Conservation (phyloP, 495 filamentous ascomycete genomes). For the Trichodelitschia bisporula region DNA sequence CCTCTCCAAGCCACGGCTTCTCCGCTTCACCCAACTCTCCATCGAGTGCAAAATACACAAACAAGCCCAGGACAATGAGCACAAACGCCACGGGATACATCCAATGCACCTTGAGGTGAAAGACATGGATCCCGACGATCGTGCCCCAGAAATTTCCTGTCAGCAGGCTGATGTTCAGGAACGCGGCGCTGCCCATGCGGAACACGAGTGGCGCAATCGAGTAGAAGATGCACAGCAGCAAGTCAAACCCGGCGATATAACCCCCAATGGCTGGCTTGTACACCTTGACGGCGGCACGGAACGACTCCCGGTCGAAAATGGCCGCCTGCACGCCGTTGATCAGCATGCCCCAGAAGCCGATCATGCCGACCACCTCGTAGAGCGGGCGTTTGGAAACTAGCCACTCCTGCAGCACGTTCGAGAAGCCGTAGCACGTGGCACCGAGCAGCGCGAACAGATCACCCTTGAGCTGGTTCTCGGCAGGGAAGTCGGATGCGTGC, state of each 20-base stretch:
- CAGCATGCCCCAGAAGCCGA: conserved; percentile 67
- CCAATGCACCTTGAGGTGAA: conserved; percentile 58
- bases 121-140: conserved; percentile 67
- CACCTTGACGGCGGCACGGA: conserved; percentile 35
- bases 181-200: conserved; percentile 69
- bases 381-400: conserved; percentile 65
- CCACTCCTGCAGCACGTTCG: conserved; percentile 82
- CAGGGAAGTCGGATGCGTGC: conserved; percentile 32
- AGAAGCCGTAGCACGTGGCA: conserved; percentile 75
- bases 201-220: conserved; percentile 63
- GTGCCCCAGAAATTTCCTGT: conserved; percentile 97
- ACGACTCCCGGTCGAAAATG: conserved; percentile 65
- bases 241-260: conserved; percentile 69
- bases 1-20: conserved; percentile 82
- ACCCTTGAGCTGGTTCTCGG: conserved; percentile 60
- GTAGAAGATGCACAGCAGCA: conserved; percentile 68
- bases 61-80: conserved; percentile 57
- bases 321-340: conserved; percentile 80
- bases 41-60: conserved; percentile 63
- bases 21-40: conserved; percentile 60
- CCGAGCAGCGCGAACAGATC: conserved; percentile 79
- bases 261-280: conserved; percentile 49
- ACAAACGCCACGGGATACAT: conserved; percentile 93
- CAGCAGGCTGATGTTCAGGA: conserved; percentile 87
- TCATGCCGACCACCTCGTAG: conserved; percentile 82